These are phyloP conservation scores for Hyphodiscus hymeniophilus DNA, from an alignment of 495 filamentous ascomycete species.

Conservation along the genomic window DNA sequence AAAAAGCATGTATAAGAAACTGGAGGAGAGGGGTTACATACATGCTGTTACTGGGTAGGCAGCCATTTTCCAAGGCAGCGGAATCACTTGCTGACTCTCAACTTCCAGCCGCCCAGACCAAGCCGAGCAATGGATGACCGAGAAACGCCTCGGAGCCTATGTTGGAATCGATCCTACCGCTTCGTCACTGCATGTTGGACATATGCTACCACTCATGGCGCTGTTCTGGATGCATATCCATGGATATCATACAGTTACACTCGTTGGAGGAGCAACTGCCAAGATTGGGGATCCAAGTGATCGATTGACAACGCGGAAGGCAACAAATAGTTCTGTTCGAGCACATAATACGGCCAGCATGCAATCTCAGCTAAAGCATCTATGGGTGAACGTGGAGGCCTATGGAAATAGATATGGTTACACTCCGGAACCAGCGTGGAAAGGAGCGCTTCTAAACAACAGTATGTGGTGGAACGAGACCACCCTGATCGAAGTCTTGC, in stretches of 20 bases:
- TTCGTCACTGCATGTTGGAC: constrained; percentile 81
- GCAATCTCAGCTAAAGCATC: constrained; percentile 67
- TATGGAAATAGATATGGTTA: constrained; percentile 57
- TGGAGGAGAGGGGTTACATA: constrained; percentile 75
- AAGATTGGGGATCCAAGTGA: constrained; percentile 85
- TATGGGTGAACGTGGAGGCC: constrained; percentile 63
- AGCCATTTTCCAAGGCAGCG: too few species aligned
- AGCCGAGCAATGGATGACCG: constrained; percentile 62
- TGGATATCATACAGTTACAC: constrained; percentile 62
- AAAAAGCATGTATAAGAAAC: constrained; percentile 54
- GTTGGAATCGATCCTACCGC: constrained; percentile 92
- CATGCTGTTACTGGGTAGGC: constrained; percentile 75
- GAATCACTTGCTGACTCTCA: too few species aligned
- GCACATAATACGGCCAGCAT: constrained; percentile 67
- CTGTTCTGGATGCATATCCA: constrained; percentile 88
- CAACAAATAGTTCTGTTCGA: constrained; percentile 43
- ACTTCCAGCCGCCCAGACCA: constrained; percentile 50
- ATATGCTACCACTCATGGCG: constrained; percentile 90
- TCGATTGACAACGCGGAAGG: constrained; percentile 57
- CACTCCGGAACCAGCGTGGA: constrained; percentile 50
- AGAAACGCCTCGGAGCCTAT: constrained; percentile 69
- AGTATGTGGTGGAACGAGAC: constrained; percentile 66
- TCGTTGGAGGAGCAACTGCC: constrained; percentile 81
- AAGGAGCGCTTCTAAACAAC: constrained; percentile 65
- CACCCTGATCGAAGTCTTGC: constrained; percentile 64